Evolutionary conservation across 192 early-diverging fungal species (phyloP).

Genomic region (Umbelopsis ramanniana): DNA sequence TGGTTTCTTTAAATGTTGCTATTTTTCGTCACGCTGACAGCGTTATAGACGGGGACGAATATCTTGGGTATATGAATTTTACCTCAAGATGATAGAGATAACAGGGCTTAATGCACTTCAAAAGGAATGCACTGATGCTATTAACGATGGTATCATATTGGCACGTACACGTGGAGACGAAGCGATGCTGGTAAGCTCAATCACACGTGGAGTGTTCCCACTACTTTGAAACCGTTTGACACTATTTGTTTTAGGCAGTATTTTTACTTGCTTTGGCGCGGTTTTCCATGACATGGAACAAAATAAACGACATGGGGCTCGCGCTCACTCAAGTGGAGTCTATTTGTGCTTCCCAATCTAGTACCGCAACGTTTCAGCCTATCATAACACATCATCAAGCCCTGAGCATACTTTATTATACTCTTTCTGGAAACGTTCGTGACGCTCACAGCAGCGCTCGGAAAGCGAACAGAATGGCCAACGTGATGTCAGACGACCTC

Average conservation of each 20-base stretch:
- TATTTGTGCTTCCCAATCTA: not conserved
- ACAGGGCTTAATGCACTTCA: not conserved
- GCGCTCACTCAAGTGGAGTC: not conserved
- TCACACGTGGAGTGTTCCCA: not conserved
- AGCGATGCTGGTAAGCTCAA: constrained; percentile 3
- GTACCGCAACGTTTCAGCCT: not conserved
- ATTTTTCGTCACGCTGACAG: not conserved
- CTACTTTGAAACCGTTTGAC: not conserved
- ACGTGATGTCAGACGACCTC: not conserved
- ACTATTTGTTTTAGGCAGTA: not conserved
- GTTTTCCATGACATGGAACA: not conserved
- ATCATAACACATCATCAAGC: not conserved
- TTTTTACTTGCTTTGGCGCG: not conserved
- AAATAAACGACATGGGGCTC: not conserved
- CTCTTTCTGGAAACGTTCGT: not conserved
- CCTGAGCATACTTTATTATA: not conserved
- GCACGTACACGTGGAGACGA: not conserved
- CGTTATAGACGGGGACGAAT: not conserved
- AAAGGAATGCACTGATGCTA: not conserved
- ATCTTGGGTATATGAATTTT: constrained; percentile 10
- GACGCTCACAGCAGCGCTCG: not conserved
- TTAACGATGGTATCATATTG: not conserved
- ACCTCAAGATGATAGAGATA: not conserved
- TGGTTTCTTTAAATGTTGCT: not conserved
- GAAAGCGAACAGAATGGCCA: not conserved